Percentiles rank a stretch among this genome's conserved stretches.
Evolutionary conservation across 805 yeast genomes (phyloP).

Genomic region (Wickerhamiella slavikovae): DNA sequence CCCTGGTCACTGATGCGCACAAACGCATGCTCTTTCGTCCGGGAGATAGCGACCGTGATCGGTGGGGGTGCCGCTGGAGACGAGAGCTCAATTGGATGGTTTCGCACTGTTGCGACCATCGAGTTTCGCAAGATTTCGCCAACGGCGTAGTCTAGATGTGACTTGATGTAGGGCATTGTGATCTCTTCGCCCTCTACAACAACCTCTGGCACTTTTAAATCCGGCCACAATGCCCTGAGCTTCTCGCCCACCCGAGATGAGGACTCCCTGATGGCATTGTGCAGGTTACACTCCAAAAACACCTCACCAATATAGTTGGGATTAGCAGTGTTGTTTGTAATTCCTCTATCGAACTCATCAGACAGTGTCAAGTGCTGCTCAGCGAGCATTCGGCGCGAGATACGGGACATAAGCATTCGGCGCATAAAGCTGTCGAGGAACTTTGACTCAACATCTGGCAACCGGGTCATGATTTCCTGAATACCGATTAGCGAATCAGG

Average conservation of each 20-base stretch:
- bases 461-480: slow-evolving; percentile 45
- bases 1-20: slow-evolving; percentile 78
- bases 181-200: slow-evolving; percentile 58
- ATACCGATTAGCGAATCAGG: slow-evolving; percentile 91
- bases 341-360: slow-evolving; percentile 32
- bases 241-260: slow-evolving; percentile 21
- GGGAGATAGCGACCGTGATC: slow-evolving; percentile 52
- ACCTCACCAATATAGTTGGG: slow-evolving; percentile 44
- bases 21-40: slow-evolving; percentile 42
- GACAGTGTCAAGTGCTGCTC: slow-evolving; percentile 80
- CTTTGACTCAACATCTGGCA: slow-evolving; percentile 33
- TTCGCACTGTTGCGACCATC: slow-evolving; percentile 49
- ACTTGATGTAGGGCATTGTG: slow-evolving; percentile 62
- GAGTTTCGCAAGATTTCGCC: slow-evolving; percentile 81
- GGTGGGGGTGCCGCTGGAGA: slow-evolving; percentile 27
- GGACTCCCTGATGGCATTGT: slow-evolving; percentile 35
- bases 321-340: slow-evolving; percentile 22
- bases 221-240: slow-evolving; percentile 14
- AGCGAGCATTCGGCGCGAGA: slow-evolving; percentile 72
- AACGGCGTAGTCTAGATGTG: slow-evolving; percentile 68
- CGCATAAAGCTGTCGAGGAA: slow-evolving; percentile 66
- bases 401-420: slow-evolving; percentile 61
- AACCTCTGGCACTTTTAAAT: slow-evolving; percentile 38
- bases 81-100: slow-evolving; percentile 18
- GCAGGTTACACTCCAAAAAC: slow-evolving; percentile 57